Evolutionary conservation across 225 moss, liverwort and hornwort genomes (phyloP).

Genomic region (Bryoerythrophyllum caledonicum): DNA sequence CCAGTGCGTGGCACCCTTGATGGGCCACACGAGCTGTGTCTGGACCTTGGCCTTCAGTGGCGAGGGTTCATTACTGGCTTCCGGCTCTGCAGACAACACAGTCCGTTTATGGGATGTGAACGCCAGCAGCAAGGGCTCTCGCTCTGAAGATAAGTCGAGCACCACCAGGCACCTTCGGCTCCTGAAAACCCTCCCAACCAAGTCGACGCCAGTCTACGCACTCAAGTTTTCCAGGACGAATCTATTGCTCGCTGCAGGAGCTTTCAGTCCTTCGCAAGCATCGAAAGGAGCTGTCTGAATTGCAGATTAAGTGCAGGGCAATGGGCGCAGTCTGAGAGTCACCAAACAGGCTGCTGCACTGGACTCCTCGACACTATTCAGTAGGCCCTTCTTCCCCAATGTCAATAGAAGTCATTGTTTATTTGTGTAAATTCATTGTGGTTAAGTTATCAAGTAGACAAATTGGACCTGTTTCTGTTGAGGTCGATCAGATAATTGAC

Average conservation of each 20-base stretch:
- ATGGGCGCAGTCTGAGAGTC: constrained; percentile 14
- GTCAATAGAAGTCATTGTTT: constrained; percentile 19
- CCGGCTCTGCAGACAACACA: constrained; percentile 92
- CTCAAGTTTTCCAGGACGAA: constrained; percentile 94
- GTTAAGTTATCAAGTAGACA: constrained; percentile 17
- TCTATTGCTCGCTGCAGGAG: constrained; percentile 87
- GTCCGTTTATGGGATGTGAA: constrained; percentile 99
- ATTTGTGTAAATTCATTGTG: constrained; percentile 41
- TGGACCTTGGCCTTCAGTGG: constrained; percentile 98
- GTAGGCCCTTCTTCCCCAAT: constrained; percentile 7
- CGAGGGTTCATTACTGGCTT: constrained; percentile 89
- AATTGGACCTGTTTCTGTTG: neutral
- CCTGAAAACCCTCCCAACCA: constrained; percentile 88
- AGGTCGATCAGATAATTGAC: constrained; percentile 11
- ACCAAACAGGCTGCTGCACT: constrained; percentile 16
- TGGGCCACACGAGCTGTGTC: constrained; percentile 95
- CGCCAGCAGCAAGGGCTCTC: constrained; percentile 82
- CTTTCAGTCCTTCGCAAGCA: constrained; percentile 72
- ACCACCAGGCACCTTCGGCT: constrained; percentile 77
- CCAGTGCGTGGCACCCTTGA: constrained; percentile 87
- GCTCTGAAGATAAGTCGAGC: constrained; percentile 75
- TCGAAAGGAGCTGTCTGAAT: constrained; percentile 24
- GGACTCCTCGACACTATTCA: constrained; percentile 8
- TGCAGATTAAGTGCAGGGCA: neutral
- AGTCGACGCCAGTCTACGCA: constrained; percentile 90